Evolutionary conservation across 768 basidiomycete species (phyloP).

Genomic region (Daedaleopsis sinensis): DNA sequence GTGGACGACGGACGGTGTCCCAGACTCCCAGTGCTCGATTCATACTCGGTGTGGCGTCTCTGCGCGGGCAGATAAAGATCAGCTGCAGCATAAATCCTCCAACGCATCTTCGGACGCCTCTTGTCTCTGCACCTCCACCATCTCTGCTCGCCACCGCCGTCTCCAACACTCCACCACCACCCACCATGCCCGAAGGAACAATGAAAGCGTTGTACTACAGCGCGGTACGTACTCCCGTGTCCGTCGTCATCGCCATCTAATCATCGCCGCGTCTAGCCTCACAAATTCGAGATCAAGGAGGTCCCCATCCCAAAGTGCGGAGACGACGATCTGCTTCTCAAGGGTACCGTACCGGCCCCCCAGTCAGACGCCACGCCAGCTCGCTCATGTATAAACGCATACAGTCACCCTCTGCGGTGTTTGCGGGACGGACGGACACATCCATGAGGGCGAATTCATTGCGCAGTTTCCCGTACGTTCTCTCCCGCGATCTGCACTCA

Average conservation of each 20-base stretch:
- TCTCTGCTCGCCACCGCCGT: slow-evolving; percentile 6
- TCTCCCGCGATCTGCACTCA: neutral
- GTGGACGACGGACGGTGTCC: neutral
- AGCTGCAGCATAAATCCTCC: slow-evolving; percentile 5
- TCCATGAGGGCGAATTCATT: slow-evolving; percentile 69
- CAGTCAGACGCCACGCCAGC: neutral
- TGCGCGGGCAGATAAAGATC: slow-evolving; percentile 25
- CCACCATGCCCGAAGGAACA: slow-evolving; percentile 55
- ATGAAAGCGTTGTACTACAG: slow-evolving; percentile 82
- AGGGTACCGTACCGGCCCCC: slow-evolving; percentile 46
- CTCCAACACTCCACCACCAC: neutral
- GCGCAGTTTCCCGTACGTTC: slow-evolving; percentile 63
- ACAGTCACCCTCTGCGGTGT: slow-evolving; percentile 40
- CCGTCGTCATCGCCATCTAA: neutral
- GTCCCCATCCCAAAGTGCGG: slow-evolving; percentile 69
- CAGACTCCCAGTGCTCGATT: neutral
- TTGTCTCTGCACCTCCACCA: slow-evolving; percentile 11
- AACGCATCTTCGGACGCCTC: neutral
- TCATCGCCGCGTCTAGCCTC: slow-evolving; percentile 48
- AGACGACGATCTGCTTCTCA: slow-evolving; percentile 75
- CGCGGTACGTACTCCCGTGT: slow-evolving; percentile 43
- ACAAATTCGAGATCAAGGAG: slow-evolving; percentile 64
- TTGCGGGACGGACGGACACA: slow-evolving; percentile 72
- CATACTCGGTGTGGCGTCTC: slow-evolving; percentile 13
- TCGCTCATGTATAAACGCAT: neutral